A percentile compares a stretch with the other conserved stretches of the same genome.
Conservation (phyloP, 768 basidiomycete species). For the Tephrocybe sp. region DNA sequence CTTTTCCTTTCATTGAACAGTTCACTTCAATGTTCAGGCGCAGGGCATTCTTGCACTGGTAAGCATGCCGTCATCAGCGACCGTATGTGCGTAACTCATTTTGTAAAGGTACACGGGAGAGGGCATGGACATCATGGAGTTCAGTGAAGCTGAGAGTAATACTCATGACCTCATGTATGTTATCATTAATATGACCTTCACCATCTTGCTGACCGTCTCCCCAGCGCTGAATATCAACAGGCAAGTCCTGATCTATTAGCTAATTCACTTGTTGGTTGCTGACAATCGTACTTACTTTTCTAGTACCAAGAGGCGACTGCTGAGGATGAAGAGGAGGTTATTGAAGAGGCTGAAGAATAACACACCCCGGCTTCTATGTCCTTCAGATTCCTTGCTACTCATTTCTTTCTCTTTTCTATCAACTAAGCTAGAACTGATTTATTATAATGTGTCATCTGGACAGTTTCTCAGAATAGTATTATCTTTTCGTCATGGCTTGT, state of each 20-base stretch:
- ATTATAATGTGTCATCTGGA: no score
- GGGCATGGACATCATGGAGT: constrained; percentile 88
- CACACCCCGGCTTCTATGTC: no score
- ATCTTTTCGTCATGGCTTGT: no score
- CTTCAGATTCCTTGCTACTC: no score
- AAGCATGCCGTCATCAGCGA: no score
- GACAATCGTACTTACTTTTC: background rate
- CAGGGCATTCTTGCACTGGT: constrained; percentile 85
- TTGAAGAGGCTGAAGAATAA: constrained; percentile 21
- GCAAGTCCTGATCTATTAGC: constrained; percentile 30
- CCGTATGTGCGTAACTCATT: no score
- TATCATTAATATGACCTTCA: background rate
- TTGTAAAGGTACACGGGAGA: constrained; percentile 78
- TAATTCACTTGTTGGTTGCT: background rate
- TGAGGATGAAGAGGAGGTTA: constrained; percentile 41
- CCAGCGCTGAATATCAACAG: constrained; percentile 87
- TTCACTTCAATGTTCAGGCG: constrained; percentile 82
- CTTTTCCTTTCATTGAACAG: constrained; percentile 31
- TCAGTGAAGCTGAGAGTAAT: constrained; percentile 87
- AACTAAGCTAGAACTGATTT: no score
- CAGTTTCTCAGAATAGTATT: no score
- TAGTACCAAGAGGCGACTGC: constrained; percentile 62
- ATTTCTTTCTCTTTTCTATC: no score
- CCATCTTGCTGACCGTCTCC: background rate
- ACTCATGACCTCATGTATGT: constrained; percentile 76